Conservation (phyloP, 2,329 filamentous ascomycete genomes). For the Nothophoma quercina region DNA sequence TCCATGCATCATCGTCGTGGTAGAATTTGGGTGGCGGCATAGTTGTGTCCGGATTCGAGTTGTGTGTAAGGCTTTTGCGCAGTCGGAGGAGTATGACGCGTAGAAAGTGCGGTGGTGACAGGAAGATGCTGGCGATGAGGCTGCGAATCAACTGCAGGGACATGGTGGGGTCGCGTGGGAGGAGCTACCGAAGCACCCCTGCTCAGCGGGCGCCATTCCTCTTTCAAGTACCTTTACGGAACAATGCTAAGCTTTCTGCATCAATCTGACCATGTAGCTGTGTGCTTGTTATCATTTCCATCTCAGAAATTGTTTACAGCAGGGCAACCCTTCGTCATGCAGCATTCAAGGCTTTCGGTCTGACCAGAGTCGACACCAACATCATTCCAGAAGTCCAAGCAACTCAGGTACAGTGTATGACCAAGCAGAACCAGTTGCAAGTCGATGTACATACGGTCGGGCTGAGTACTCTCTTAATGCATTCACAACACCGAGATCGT, state of each 20-base stretch:
- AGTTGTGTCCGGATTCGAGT: background rate
- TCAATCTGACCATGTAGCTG: background rate
- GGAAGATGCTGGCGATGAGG: constrained; percentile 11
- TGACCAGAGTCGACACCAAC: background rate
- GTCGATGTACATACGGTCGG: background rate
- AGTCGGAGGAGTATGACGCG: constrained; percentile 5
- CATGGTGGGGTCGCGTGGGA: constrained; percentile 19
- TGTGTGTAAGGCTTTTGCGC: background rate
- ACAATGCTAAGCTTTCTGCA: constrained; percentile 15
- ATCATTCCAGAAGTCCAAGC: no score
- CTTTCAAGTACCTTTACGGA: constrained; percentile 13
- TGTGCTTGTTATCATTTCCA: background rate
- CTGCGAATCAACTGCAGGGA: constrained; percentile 19
- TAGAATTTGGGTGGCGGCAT: constrained; percentile 54
- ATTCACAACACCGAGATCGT: no score
- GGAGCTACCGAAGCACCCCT: constrained; percentile 9
- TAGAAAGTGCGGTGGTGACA: constrained; percentile 6
- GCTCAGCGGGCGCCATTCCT: constrained; percentile 12
- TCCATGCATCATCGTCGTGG: constrained; percentile 77
- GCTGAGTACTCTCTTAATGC: no score
- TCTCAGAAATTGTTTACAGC: background rate
- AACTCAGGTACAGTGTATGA: background rate
- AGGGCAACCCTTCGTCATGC: constrained; percentile 6
- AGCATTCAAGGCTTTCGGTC: background rate
- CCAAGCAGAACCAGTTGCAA: background rate